Evolutionary conservation across 2,329 filamentous ascomycete genomes (phyloP).

Genomic region (Sporothrix brasiliensis): DNA sequence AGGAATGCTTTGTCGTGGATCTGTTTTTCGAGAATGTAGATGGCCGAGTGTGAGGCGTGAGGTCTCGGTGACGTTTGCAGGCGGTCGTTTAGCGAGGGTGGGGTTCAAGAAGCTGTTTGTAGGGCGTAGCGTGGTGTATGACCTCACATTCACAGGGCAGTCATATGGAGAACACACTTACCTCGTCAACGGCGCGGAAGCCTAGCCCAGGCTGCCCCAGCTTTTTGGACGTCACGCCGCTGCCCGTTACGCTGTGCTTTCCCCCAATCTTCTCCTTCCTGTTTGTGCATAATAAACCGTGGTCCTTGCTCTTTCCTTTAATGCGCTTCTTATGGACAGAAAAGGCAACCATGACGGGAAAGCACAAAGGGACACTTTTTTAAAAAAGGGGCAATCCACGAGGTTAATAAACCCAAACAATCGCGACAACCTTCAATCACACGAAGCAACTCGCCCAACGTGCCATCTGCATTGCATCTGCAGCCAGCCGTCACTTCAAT

Average conservation of each 20-base stretch:
- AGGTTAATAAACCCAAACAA: background rate
- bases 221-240: background rate
- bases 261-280: background rate
- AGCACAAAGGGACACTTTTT: background rate
- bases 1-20: background rate
- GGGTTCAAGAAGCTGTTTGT: slow-evolving; percentile 14
- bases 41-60: background rate
- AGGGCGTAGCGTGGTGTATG: slow-evolving; percentile 22
- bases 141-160: slow-evolving; percentile 11
- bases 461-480: slow-evolving; percentile 5
- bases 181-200: slow-evolving; percentile 18
- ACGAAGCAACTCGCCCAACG: background rate
- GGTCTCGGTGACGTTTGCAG: background rate
- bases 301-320: background rate
- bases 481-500: background rate
- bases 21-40: background rate
- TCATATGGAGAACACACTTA: background rate
- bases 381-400: background rate
- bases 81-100: background rate
- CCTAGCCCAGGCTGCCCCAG: slow-evolving; percentile 18
- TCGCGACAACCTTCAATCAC: background rate
- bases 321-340: background rate
- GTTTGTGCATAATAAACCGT: background rate
- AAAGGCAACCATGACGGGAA: background rate
- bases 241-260: background rate